Percentiles rank a stretch among this genome's conserved stretches.
Evolutionary conservation across 176 grass and related monocot species (phyloP).

Genomic region (Oryza glumipatula): DNA sequence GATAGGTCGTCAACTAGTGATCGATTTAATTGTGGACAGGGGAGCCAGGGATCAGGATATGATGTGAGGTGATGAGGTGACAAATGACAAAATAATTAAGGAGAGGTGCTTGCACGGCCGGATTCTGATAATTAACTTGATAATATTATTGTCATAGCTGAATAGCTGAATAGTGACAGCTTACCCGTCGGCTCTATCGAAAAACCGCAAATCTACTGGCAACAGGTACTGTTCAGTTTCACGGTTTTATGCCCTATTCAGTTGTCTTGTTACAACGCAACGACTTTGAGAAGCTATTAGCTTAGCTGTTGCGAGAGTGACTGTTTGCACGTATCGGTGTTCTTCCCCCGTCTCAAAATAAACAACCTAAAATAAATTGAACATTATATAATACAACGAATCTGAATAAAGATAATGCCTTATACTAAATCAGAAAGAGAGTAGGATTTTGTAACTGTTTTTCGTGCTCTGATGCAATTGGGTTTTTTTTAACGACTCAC

Average conservation of each 20-base stretch:
- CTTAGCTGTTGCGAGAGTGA: too few relatives aligned
- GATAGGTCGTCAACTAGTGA: not conserved
- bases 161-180: not conserved
- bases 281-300: too few relatives aligned
- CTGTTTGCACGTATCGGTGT: too few relatives aligned
- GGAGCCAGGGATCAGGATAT: not conserved
- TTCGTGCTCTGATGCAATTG: not conserved
- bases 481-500: not conserved
- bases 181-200: conserved; percentile 23
- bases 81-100: not conserved
- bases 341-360: too few relatives aligned
- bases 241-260: not conserved
- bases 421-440: too few relatives aligned
- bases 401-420: too few relatives aligned
- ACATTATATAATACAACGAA: too few relatives aligned
- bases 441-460: not conserved
- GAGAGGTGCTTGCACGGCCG: not conserved
- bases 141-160: not conserved
- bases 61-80: not conserved
- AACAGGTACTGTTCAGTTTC: not conserved
- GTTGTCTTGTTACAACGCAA: not conserved
- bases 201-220: not conserved
- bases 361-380: too few relatives aligned
- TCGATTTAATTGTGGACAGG: not conserved
- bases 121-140: not conserved